Conservation (phyloP, 2,329 filamentous ascomycete species). For the Xylariales sp. region DNA sequence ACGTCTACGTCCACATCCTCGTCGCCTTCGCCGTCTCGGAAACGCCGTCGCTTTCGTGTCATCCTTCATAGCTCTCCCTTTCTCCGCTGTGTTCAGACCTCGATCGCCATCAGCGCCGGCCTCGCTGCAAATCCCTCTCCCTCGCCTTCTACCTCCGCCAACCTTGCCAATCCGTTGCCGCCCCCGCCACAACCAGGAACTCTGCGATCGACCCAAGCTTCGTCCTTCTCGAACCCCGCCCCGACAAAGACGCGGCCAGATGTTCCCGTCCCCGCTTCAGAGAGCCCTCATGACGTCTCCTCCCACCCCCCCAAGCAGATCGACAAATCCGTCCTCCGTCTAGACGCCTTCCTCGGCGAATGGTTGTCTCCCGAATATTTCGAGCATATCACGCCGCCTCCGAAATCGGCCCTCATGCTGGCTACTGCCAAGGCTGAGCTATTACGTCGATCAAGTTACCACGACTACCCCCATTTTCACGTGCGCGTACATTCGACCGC, state of each 20-base stretch:
- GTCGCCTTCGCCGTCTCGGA: constrained; percentile 50
- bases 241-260: constrained; percentile 39
- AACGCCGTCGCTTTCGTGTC: constrained; percentile 76
- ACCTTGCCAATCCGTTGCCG: constrained; percentile 44
- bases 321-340: constrained; percentile 74
- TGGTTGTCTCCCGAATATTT: constrained; percentile 96
- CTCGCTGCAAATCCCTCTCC: constrained; percentile 71
- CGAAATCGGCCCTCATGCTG: constrained; percentile 86
- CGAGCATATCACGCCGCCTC: constrained; percentile 89
- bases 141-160: constrained; percentile 42
- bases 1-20: neutral
- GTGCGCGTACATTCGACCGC: constrained; percentile 43
- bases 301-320: constrained; percentile 43
- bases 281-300: constrained; percentile 42
- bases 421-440: constrained; percentile 89
- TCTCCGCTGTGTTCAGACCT: constrained; percentile 90
- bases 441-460: constrained; percentile 78
- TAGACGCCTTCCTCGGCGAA: constrained; percentile 94
- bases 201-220: constrained; percentile 41
- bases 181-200: constrained; percentile 34
- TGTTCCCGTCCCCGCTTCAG: constrained; percentile 35
- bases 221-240: constrained; percentile 37
- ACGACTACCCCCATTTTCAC: constrained; percentile 57
- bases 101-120: constrained; percentile 86
- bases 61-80: constrained; percentile 95